Evolutionary conservation across 1,139 yeast species (phyloP), one percentile per base, ranked within the genome.

Genomic region (Pichia sp.): DNA sequence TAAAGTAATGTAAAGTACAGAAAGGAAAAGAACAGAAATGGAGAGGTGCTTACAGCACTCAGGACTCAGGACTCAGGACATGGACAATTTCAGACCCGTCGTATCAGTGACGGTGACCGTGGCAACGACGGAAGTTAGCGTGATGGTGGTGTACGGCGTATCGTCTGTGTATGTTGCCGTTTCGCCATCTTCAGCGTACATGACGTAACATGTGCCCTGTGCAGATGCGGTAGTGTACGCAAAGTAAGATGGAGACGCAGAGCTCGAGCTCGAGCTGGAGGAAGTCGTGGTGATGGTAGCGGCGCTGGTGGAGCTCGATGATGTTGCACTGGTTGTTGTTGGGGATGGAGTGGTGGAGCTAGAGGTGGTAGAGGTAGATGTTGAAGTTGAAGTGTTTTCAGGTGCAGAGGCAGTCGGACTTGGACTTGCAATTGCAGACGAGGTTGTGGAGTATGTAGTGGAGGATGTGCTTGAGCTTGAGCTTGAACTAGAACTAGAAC

Each of bases 131-230:
- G 48, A 46, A 22, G 61, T 56, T 13, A 56, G 17, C 11, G 62
- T 57, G 27, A 49, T 41, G 6, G 60, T 55, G 13, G 61, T 56
- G 34, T 46, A 49, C 19, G 58, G 56, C 19, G 40, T 39, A 24
- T 45, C 51, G 22, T 51, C 55, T n/a, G 40, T 27, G 39, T 47
- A 53, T 13, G 43, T 37, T 4, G 52, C 42, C 11, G 50, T 47
- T 15, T 32, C 39, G 17, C 43, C 49, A 29, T 49, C 59, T 33
- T 55, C 58, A 3, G 57, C 62, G 33, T 58, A 57, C 48, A 51
- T 51, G n/a, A 58, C 53, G 37, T 46, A 53, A 39, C 62, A 58
- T 1, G 56, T 54, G 12, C 62, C 61, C 26, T 38, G 48, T 2
- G 38, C 37, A 7, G 48, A 43, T 27, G 47, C 53, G 1, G 62